Evolutionary conservation across 768 basidiomycete species (phyloP), one percentile per base, ranked within the genome.

Genomic region (Candolleomyces efflorescens): DNA sequence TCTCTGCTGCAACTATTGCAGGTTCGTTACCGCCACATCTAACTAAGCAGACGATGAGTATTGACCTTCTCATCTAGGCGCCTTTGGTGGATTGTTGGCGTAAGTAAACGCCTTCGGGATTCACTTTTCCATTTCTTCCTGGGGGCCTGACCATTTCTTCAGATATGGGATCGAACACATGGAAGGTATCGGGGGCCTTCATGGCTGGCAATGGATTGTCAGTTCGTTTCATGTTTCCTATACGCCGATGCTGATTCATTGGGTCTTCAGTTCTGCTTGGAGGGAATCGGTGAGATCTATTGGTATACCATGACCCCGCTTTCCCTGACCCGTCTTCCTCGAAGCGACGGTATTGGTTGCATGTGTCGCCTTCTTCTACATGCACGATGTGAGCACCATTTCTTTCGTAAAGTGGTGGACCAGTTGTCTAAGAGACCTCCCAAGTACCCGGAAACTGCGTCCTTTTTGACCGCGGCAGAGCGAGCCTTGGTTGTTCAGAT

Each of bases 361-460:
- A 9, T 17, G 70, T 24, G 56, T 69, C 0, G 71, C 80, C 38
- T 84, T 74, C 65, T 84, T 80, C 65, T 74, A 75, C 66, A 79
- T 85, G 71, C 69, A 84, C 58, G 82, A 85, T 65, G 80, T 80
- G 54, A 41, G 77, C 45, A 18, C 4, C 54, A 11, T 6, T 24
- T 39, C 6, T 39, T 20, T 18, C 5, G 12, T 18, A 3, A 23
- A 17, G 9, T 38, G 5, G 39, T n/a, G 39, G 17, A 13, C 46
- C 17, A 17, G 44, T 41, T 6, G 13, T 26, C 5, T 38, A 55
- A 54, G 27, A 12, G 17, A 7, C 26, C 12, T 15, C 50, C 15
- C 38, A 58, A 82, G 80, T 84, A 80, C 66, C 82, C 84, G 23
- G 78, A 80, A 60, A 86, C 83, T 1, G 84, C 84, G 11, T 73